A percentile compares a stretch with the other conserved stretches of the same genome.
These are phyloP conservation scores for Ascomycota sp. DNA, from an alignment of 2,329 filamentous ascomycete species.

Conservation along the genomic window DNA sequence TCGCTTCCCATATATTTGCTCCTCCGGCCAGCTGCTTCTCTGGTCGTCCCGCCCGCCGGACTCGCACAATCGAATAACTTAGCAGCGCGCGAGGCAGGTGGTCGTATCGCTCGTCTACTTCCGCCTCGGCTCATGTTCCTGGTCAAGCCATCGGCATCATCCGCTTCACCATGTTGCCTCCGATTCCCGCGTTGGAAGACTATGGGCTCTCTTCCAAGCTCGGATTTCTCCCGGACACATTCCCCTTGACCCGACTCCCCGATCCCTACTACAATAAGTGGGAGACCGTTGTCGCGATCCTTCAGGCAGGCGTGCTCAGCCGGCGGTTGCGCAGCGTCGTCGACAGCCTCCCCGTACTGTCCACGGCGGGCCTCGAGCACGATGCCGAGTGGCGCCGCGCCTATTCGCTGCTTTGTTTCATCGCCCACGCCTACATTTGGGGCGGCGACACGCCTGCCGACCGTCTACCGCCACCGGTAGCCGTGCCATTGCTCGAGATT, in stretches of 20 bases:
- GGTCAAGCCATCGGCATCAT: too few species aligned
- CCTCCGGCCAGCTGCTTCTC: too few species aligned
- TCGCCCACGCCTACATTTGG: conserved; percentile 92
- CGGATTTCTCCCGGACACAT: conserved; percentile 69
- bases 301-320: conserved; percentile 70
- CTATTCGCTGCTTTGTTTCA: conserved; percentile 74
- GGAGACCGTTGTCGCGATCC: conserved; percentile 67
- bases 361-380: conserved; percentile 57
- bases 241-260: conserved; percentile 59
- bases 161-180: conserved; percentile 26
- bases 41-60: too few species aligned
- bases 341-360: conserved; percentile 61
- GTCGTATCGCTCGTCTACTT: too few species aligned
- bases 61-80: too few species aligned
- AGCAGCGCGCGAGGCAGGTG: too few species aligned
- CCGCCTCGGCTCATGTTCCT: too few species aligned
- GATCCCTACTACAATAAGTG: conserved; percentile 88
- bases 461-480: conserved; percentile 56
- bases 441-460: conserved; percentile 67
- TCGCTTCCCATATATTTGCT: too few species aligned
- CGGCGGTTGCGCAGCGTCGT: conserved; percentile 62
- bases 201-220: conserved; percentile 59
- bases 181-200: conserved; percentile 42
- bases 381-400: conserved; percentile 85
- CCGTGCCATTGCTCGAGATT: conserved; percentile 58